Base-by-base conservation (phyloP, 2,329 filamentous ascomycete genomes). In the Chrysoporthe puriensis region DNA sequence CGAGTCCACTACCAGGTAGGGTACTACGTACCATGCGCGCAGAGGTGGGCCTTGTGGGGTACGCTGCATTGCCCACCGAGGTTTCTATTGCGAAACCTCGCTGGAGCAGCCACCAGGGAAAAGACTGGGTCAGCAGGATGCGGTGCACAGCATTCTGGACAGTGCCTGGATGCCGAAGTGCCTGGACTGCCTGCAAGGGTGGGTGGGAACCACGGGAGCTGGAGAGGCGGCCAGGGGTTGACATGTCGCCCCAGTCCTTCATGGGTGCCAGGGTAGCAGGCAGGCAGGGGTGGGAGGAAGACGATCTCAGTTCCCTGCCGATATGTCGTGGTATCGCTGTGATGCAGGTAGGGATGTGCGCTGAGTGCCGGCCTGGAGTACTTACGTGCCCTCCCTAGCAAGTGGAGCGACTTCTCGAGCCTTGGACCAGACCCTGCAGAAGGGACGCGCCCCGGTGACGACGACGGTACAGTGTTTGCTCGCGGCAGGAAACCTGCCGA, bases 271-370 rank as follows among this genome's bases (percentile, higher is more conserved):
- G 63, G 65, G 62, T 64, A 46, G 60, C 54, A 67, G 67, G 67
- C 60, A 63, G 14, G 50, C 50, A 54, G 50, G 50, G 26, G 26
- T 2, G 21, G 14, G 50, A 54, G 26, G 50, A 54, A 54, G 50
- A 54, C 50, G 8, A 74, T 75, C 72, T 73, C 65, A 66, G 66
- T 70, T 70, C 70, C 66, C 67, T 73, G 71, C 68, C 71, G 70
- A 70, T 69, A 73, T 72, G 70, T 72, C 56, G 69, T 69, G 66
- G 69, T 66, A 43, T 63, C 48, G 66, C 67, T 43, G 63, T 54
- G 58, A 44, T 57, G 58, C 56, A 57, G 46, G 57, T 57, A 40
- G 16, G 56, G 56, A 26, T 44, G 32, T 60, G 57, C 57, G 40
- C 54, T 57, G 32, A n/a, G 40, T 57, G 54, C 34, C 54, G 32